Evolutionary conservation across 2,329 filamentous ascomycete species (phyloP).

Genomic region (Fusarium sp.): DNA sequence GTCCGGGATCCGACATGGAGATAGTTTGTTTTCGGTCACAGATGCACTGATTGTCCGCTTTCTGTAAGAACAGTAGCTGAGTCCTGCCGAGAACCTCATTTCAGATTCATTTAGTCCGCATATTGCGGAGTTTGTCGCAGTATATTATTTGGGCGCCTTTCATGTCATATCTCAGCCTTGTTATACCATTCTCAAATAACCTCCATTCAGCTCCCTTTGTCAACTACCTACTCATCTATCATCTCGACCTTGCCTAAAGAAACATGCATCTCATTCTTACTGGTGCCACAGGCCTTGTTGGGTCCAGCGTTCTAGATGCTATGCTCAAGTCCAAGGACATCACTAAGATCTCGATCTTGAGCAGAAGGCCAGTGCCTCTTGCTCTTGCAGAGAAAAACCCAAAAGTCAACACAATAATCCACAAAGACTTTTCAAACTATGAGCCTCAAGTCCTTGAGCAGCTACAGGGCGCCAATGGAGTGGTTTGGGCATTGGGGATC

Average conservation of each 20-base stretch:
- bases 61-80: background rate
- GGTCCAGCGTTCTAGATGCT: slow-evolving; percentile 31
- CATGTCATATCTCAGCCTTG: background rate
- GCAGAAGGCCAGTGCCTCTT: slow-evolving; percentile 29
- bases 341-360: slow-evolving; percentile 37
- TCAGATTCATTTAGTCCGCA: background rate
- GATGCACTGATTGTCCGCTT: background rate
- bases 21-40: background rate
- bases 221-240: background rate
- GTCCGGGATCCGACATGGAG: slow-evolving; percentile 8
- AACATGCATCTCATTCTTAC: slow-evolving; percentile 48
- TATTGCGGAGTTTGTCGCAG: background rate
- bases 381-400: slow-evolving; percentile 21
- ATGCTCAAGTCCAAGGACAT: slow-evolving; percentile 36
- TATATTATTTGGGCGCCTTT: background rate
- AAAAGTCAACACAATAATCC: slow-evolving; percentile 35
- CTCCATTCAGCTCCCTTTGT: background rate
- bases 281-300: slow-evolving; percentile 35
- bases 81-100: background rate
- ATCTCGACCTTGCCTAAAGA: background rate
- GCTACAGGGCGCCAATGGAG: slow-evolving; percentile 28
- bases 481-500: slow-evolving; percentile 35
- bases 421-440: slow-evolving; percentile 25
- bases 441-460: slow-evolving; percentile 18
- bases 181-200: background rate